Base-by-base conservation (phyloP, 177 flowering plant species). In the Vitis hybrid region DNA sequence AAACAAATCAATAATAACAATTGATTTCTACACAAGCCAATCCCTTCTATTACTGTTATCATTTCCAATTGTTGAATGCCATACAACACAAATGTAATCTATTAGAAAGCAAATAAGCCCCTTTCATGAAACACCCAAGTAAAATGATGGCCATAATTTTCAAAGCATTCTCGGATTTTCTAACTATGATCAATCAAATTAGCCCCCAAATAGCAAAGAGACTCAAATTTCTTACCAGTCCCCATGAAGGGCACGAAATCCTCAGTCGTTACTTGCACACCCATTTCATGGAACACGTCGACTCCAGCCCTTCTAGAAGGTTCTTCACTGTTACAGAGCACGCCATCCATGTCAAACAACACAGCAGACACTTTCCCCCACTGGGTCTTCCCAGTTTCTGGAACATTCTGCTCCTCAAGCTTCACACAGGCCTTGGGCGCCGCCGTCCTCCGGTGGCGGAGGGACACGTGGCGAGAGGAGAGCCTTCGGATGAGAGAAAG, bases 331-430 rank as follows among this genome's bases (percentile, higher is more conserved):
- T 95, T 83, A 77, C 99, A 95, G 28, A 95, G 83, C 63, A 95
- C 98, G 11, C 99, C 98, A 66, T 95, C 99, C 97, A 95, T 95
- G 75, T 95, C 99, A 62, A 95, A 95, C 33, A 95, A 68, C 69
- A 95, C 98, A 8, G 98, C 99, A 31, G 97, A 95, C 13, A 95
- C 98, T 76, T 87, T 93, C 20, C 90, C 97, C 99, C 97, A 90
- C 65, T 77, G 78, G 4, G 62, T 64, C 49, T 59, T 79, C 2
- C 75, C 66, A 4, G 52, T 62, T 50, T 54, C 78, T 20, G 28
- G 19, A 17, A 20, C 77, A 63, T 65, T 79, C 76, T 76, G 71
- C 67, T 85, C 86, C 57, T 83, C 90, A 20, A 85, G 74, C 65
- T 83, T 82, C 74, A 81, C 71, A 13, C 85, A 83, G 3, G 89